Base-by-base conservation (phyloP, 2,329 filamentous ascomycete genomes). In the Talaromyces verruculosus region DNA sequence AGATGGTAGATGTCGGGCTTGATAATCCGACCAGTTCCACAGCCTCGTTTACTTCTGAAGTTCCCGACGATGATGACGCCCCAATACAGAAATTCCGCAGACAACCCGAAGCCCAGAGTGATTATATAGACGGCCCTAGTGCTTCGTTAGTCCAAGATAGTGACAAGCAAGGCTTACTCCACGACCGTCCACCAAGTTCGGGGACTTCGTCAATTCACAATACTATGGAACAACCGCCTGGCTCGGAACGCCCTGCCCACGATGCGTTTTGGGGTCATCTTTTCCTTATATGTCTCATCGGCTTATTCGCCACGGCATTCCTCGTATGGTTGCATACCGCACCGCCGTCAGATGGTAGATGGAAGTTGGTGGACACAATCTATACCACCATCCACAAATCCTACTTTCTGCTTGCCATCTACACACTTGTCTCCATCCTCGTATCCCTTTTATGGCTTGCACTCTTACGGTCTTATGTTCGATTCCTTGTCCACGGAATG, bases 401-500 rank as follows among this genome's bases (percentile, higher is more conserved):
- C 0, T 95, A 96, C 73, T 89, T 95, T 74, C 89, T 98, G 70
- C 87, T 99, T 49, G 91, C 92, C 1, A 88, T 95, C 62, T 96
- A 98, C 78, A 98, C 95, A 0, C 77, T 98, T 19, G 89, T 97
- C n/a, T 91, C 95, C 0, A 83, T 97, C 45, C 82, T 96, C 41
- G 91, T 98, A 22, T 94, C 94, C 1, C 83, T 97, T 41, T 78
- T 97, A 30, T 99, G 95, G 95, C 86, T 99, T 68, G 91, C 93
- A 1, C 83, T 96, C 1, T 83, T 99, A 58, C 87, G 92, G 58
- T 95, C 93, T 5, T 97, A 96, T 77, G 91, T 96, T 25, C 88
- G 91, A 64, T 88, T 89, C n/a, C 81, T 98, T 63, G 91, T 97
- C 63, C 88, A 89, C 70, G 79, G 91, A 64, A 91, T 97, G 68